A percentile compares a stretch with the other conserved stretches of the same genome.
phyloP scores from a whole-genome alignment of 2,329 filamentous ascomycete genomes.

The Curvularia verruculosa region DNA sequence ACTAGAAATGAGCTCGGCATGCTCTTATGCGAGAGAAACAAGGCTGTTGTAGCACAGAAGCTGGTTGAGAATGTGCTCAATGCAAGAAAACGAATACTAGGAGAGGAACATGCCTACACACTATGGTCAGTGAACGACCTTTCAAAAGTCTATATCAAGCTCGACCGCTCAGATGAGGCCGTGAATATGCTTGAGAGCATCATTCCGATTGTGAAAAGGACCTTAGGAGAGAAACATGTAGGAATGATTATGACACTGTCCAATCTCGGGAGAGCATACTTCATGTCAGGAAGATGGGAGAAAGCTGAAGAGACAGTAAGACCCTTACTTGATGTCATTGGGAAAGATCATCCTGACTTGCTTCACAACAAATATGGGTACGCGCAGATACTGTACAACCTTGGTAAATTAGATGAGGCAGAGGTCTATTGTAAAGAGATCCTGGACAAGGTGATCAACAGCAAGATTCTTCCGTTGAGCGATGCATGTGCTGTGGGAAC shows the following conservation, averaged over 20 bases:
- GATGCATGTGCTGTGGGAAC: too few species aligned
- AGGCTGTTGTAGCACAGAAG: conserved; percentile 11
- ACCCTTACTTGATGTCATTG: too few species aligned
- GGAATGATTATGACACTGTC: not conserved
- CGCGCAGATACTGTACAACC: too few species aligned
- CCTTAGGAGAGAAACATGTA: not conserved
- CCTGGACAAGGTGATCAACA: too few species aligned
- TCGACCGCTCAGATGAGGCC: not conserved
- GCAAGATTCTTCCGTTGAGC: too few species aligned
- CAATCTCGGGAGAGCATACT: not conserved
- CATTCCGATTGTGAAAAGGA: not conserved
- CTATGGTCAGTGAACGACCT: conserved; percentile 36
- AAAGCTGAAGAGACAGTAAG: not conserved
- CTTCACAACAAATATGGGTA: too few species aligned
- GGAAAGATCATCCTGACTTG: too few species aligned
- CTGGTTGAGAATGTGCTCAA: conserved; percentile 24
- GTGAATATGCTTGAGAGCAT: not conserved
- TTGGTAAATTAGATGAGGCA: too few species aligned
- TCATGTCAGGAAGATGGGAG: not conserved
- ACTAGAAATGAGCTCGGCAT: conserved; percentile 28
- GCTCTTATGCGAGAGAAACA: conserved; percentile 20
- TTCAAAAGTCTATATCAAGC: conserved; percentile 17
- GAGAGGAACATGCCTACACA: conserved; percentile 38
- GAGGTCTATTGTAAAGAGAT: too few species aligned
- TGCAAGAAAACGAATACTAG: conserved; percentile 25